Percentiles rank a stretch among this genome's conserved stretches.
Evolutionary conservation across 306 rosid genomes (phyloP).

Genomic region (Styphnolobium japonicum): DNA sequence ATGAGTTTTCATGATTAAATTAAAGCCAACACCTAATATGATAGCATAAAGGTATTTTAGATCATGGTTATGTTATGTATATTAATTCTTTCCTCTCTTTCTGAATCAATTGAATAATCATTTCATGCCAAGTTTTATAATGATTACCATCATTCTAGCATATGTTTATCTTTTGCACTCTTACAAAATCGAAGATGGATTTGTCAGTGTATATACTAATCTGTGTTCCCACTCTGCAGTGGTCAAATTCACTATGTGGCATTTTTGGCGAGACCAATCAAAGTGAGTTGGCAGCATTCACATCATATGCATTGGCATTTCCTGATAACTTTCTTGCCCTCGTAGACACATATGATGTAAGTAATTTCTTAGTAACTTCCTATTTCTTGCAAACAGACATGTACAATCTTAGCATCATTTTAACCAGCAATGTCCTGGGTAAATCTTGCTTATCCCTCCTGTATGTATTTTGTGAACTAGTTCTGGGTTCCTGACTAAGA

Average conservation of each 20-base stretch:
- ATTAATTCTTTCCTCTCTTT: background rate
- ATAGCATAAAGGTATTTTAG: background rate
- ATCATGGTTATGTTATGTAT: background rate
- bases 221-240: conserved; percentile 48
- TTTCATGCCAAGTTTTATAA: conserved; percentile 14
- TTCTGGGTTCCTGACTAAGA: conserved; percentile 16
- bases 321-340: conserved; percentile 89
- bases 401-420: background rate
- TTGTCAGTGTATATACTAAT: conserved; percentile 8
- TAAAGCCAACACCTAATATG: background rate
- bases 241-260: conserved; percentile 59
- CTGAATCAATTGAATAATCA: background rate
- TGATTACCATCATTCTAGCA: conserved; percentile 16
- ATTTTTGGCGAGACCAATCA: conserved; percentile 91
- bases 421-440: conserved; percentile 15
- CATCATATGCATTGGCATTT: conserved; percentile 94
- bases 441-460: conserved; percentile 13
- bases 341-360: conserved; percentile 97
- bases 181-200: conserved; percentile 13
- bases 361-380: conserved; percentile 27
- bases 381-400: conserved; percentile 6
- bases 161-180: background rate
- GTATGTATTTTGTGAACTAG: conserved; percentile 4
- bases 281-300: conserved; percentile 95
- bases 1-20: background rate